These are phyloP conservation scores for Calamus simplicifolius DNA, from an alignment of 176 grass and related monocot species.

Conservation along the genomic window DNA sequence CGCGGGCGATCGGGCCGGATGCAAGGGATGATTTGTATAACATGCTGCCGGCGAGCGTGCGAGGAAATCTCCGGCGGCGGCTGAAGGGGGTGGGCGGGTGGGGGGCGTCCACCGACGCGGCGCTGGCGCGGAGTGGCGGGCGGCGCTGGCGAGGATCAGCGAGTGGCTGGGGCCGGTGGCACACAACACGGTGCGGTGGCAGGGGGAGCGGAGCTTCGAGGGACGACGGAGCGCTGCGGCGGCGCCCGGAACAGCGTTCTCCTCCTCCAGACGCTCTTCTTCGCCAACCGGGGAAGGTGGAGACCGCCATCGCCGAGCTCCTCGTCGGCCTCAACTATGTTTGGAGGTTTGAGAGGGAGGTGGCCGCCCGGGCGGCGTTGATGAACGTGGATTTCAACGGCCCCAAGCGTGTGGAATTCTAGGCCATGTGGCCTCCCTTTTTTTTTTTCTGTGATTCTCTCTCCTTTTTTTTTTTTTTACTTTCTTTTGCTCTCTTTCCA, in stretches of 20 bases:
- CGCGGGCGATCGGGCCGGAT: slow-evolving; percentile 41
- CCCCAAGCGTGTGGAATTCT: slow-evolving; percentile 8
- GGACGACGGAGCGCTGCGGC: background rate
- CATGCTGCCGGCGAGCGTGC: slow-evolving; percentile 76
- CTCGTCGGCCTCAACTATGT: slow-evolving; percentile 83
- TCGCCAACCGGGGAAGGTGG: slow-evolving; percentile 53
- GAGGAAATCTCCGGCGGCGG: slow-evolving; percentile 37
- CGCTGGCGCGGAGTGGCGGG: slow-evolving; percentile 57
- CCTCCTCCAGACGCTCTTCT: slow-evolving; percentile 82
- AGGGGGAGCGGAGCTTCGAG: slow-evolving; percentile 70
- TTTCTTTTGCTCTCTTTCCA: too few relatives aligned
- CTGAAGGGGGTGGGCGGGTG: slow-evolving; percentile 31
- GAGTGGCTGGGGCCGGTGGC: slow-evolving; percentile 87
- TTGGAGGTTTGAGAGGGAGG: slow-evolving; percentile 77
- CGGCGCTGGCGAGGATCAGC: slow-evolving; percentile 49
- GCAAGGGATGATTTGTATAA: slow-evolving; percentile 67
- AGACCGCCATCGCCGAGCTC: slow-evolving; percentile 66
- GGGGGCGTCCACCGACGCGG: slow-evolving; percentile 23
- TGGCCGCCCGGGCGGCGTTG: slow-evolving; percentile 39
- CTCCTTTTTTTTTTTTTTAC: too few relatives aligned
- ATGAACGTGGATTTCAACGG: slow-evolving; percentile 15
- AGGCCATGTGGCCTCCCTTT: background rate
- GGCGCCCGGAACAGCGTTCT: slow-evolving; percentile 23
- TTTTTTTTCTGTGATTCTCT: background rate
- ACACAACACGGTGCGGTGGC: slow-evolving; percentile 71